Conservation (phyloP, 179 eudicot species). For the Nepenthes alata region DNA sequence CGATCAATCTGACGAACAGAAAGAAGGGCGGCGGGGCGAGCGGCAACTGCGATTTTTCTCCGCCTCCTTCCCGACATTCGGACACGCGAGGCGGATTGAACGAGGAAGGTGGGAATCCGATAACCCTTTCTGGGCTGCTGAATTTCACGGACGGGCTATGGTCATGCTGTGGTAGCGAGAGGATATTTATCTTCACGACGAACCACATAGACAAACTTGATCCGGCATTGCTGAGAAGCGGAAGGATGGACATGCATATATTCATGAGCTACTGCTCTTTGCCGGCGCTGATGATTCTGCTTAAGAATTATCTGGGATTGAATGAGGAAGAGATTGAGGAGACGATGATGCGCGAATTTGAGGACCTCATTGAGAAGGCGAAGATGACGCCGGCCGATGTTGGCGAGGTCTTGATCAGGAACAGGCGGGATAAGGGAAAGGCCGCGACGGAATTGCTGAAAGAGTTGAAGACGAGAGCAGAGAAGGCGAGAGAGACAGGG, state of each 20-base stretch:
- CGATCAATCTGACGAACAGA: constrained; percentile 36
- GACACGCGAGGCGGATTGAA: constrained; percentile 8
- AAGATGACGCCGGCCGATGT: constrained; percentile 84
- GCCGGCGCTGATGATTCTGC: constrained; percentile 41
- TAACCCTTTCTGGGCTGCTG: constrained; percentile 70
- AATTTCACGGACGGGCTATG: constrained; percentile 89
- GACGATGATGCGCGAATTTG: constrained; percentile 20
- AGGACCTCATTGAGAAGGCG: constrained; percentile 36
- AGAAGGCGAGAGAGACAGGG: constrained; percentile 12
- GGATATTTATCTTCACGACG: constrained; percentile 86
- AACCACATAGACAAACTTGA: constrained; percentile 81
- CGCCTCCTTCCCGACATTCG: background rate
- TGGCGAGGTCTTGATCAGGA: constrained; percentile 74
- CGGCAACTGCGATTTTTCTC: constrained; percentile 1
- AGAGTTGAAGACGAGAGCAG: constrained; percentile 37
- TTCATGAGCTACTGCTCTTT: constrained; percentile 55
- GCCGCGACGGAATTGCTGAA: constrained; percentile 49
- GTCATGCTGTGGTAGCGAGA: constrained; percentile 92
- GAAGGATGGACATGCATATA: constrained; percentile 93
- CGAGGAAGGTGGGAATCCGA: constrained; percentile 26
- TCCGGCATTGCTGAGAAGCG: constrained; percentile 79
- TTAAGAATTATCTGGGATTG: constrained; percentile 53
- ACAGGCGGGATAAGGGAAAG: constrained; percentile 39
- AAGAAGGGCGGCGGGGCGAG: background rate
- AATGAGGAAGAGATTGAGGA: constrained; percentile 26